A percentile compares a stretch with the other conserved stretches of the same genome.
Conservation (phyloP, 2,329 filamentous ascomycete genomes). For the Epicoccum nigrum region DNA sequence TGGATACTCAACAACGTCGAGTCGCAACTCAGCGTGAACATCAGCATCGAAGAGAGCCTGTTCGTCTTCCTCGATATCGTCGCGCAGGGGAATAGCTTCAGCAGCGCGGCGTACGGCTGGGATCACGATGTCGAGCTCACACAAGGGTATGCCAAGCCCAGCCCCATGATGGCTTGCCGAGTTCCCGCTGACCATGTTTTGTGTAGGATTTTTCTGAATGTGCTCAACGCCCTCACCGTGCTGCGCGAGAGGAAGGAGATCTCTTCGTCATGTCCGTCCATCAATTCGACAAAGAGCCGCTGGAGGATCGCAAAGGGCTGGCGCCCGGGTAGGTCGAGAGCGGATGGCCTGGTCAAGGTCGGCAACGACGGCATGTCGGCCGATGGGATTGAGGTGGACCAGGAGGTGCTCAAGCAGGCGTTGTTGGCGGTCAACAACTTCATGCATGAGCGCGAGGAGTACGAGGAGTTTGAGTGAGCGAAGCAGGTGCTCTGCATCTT, state of each 20-base stretch:
- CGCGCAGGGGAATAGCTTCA: constrained; percentile 46
- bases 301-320: constrained; percentile 42
- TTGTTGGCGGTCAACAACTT: constrained; percentile 47
- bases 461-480: constrained; percentile 24
- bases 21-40: constrained; percentile 35
- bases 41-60: constrained; percentile 47
- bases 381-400: constrained; percentile 42
- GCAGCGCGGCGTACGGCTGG: constrained; percentile 40
- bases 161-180: constrained; percentile 8
- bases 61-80: constrained; percentile 48
- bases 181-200: constrained; percentile 20
- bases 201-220: constrained; percentile 44
- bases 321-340: constrained; percentile 38
- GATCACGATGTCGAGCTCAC: constrained; percentile 45
- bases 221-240: constrained; percentile 42
- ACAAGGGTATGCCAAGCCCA: constrained; percentile 37
- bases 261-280: constrained; percentile 39
- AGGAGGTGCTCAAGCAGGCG: constrained; percentile 40
- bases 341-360: constrained; percentile 41
- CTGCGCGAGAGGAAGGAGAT: constrained; percentile 43
- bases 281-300: constrained; percentile 38
- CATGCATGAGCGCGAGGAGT: constrained; percentile 45
- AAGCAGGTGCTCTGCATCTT: constrained; percentile 16
- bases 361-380: constrained; percentile 41
- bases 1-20: constrained; percentile 45